Conservation (phyloP, 805 yeast species). For the Ogataea neopini region DNA sequence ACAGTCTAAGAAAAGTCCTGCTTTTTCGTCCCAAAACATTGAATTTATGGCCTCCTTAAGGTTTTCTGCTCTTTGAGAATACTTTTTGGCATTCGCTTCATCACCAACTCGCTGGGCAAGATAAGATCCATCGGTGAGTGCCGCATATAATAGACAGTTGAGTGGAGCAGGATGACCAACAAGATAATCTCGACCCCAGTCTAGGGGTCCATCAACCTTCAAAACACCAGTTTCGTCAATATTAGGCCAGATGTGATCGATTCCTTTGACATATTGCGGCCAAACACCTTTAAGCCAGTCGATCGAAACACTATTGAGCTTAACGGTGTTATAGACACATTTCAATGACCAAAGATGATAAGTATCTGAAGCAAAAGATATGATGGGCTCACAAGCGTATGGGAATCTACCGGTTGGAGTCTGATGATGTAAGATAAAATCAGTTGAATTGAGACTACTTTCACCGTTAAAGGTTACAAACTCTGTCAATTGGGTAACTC, state of each 20-base stretch:
- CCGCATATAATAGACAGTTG: constrained; percentile 2
- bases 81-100: not conserved
- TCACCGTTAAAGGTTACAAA: constrained; percentile 4
- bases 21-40: constrained; percentile 4
- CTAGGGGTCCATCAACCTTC: constrained; percentile 3
- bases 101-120: constrained; percentile 2
- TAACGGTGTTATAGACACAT: constrained; percentile 5
- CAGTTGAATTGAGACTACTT: constrained; percentile 5
- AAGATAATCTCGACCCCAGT: constrained; percentile 7
- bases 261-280: constrained; percentile 2
- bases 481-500: constrained; percentile 4
- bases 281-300: constrained; percentile 1
- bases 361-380: constrained; percentile 3
- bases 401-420: constrained; percentile 2
- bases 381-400: constrained; percentile 5
- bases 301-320: not conserved
- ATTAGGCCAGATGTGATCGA: not conserved
- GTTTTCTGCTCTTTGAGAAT: not conserved
- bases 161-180: constrained; percentile 5
- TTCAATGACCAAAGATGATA: constrained; percentile 5
- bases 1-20: not conserved
- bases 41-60: not conserved
- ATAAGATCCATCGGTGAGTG: not conserved
- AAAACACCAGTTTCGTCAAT: constrained; percentile 1
- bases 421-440: constrained; percentile 5